Percentiles rank a stretch among this genome's conserved stretches.
Conservation (phyloP, 2,329 filamentous ascomycete genomes). For the Xylariaceae sp. region DNA sequence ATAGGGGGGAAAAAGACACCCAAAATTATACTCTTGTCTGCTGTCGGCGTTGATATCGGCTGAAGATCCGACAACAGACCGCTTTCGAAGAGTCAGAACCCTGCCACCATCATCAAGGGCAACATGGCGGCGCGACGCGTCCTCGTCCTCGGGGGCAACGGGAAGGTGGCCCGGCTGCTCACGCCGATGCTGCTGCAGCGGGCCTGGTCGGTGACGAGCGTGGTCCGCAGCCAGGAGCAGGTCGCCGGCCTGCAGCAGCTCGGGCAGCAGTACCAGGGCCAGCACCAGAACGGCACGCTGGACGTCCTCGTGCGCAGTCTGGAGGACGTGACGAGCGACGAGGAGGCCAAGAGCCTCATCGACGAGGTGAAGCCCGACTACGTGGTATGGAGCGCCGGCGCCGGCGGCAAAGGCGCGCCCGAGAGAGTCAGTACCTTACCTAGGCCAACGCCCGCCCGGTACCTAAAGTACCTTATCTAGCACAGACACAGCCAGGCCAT, state of each 20-base stretch:
- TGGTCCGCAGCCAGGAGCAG: constrained; percentile 69
- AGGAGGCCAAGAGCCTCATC: constrained; percentile 55
- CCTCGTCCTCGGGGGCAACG: constrained; percentile 73
- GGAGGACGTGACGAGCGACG: constrained; percentile 59
- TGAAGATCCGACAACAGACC: no score
- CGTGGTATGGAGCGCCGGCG: constrained; percentile 61
- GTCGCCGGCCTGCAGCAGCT: constrained; percentile 55
- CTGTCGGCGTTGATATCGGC: no score
- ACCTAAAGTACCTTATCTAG: no score
- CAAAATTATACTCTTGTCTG: no score
- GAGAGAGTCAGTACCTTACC: constrained; percentile 29
- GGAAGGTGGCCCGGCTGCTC: constrained; percentile 66
- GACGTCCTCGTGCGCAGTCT: constrained; percentile 63
- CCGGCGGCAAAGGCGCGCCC: constrained; percentile 51
- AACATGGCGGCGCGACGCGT: constrained; percentile 40
- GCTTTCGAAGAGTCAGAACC: no score
- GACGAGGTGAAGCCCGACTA: constrained; percentile 55
- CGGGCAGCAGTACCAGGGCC: no score
- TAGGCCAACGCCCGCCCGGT: background rate
- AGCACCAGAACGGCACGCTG: constrained; percentile 53
- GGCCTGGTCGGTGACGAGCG: constrained; percentile 69
- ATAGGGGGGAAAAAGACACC: no score
- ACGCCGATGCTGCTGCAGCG: constrained; percentile 69
- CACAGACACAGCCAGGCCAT: no score
- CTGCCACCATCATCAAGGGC: no score